A percentile compares a stretch with the other conserved stretches of the same genome.
These are phyloP conservation scores for Ulvella scutata DNA, from an alignment of 139 green algal genomes.

Conservation along the genomic window DNA sequence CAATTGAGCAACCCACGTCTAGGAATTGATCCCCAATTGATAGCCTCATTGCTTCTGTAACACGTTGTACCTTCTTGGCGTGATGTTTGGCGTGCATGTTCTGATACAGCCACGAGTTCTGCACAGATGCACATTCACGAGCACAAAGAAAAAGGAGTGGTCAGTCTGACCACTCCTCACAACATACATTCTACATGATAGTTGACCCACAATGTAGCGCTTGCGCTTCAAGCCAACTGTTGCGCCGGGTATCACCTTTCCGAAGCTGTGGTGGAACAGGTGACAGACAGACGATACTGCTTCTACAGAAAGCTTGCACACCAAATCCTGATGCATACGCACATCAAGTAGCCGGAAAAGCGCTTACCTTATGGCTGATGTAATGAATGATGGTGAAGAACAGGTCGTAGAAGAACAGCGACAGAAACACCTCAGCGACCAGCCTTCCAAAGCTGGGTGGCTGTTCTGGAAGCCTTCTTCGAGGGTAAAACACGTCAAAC, in stretches of 20 bases:
- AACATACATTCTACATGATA: too few species aligned
- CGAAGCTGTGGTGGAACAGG: too few species aligned
- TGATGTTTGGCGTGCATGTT: conserved; percentile 17
- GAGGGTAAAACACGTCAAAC: conserved; percentile 13
- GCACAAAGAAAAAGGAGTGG: neutral
- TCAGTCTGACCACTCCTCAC: too few species aligned
- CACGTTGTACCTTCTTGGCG: conserved; percentile 7
- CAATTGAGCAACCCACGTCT: conserved; percentile 17
- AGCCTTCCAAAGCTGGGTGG: conserved; percentile 8
- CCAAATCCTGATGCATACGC: too few species aligned
- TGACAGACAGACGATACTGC: too few species aligned
- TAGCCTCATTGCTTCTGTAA: conserved; percentile 10
- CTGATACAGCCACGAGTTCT: conserved; percentile 10
- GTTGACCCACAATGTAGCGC: too few species aligned
- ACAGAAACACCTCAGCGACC: conserved; percentile 1
- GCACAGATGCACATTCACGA: neutral
- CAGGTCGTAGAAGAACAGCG: conserved; percentile 16
- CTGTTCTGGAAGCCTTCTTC: conserved; percentile 5
- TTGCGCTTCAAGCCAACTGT: too few species aligned
- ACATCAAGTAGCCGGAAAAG: too few species aligned
- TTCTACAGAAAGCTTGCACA: too few species aligned
- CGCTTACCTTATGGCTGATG: conserved; percentile 10
- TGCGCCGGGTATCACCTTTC: too few species aligned
- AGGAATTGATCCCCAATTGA: conserved; percentile 7
- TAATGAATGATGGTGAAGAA: conserved; percentile 15